Percentiles rank a stretch among this genome's conserved stretches.
Evolutionary conservation across 2,329 filamentous ascomycete genomes (phyloP).

Genomic region (Trichoderma gracile): DNA sequence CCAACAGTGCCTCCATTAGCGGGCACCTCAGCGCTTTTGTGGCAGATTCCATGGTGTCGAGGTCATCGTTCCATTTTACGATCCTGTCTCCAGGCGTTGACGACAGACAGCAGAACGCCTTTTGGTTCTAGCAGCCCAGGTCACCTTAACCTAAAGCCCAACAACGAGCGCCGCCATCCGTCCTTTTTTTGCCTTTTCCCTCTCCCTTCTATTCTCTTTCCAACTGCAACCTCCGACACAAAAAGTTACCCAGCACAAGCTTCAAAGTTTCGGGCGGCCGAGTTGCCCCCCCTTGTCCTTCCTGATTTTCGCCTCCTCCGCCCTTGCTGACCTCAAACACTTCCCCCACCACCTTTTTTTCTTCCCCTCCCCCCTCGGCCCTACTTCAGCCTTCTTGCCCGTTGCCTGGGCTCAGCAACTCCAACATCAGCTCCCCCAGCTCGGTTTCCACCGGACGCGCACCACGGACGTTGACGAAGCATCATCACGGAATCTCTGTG

Average conservation of each 20-base stretch:
- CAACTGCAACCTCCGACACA: neutral
- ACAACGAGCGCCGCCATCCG: neutral
- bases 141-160: neutral
- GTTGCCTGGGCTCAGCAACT: constrained; percentile 17
- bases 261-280: constrained; percentile 24
- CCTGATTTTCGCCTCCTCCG: constrained; percentile 31
- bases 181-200: neutral
- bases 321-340: constrained; percentile 27
- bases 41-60: no score
- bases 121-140: no score
- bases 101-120: no score
- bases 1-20: neutral
- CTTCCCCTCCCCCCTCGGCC: constrained; percentile 24
- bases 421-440: constrained; percentile 5
- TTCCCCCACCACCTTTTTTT: constrained; percentile 22
- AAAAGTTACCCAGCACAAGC: constrained; percentile 19
- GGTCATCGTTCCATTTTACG: constrained; percentile 10
- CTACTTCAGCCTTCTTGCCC: constrained; percentile 25
- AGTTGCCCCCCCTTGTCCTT: constrained; percentile 26
- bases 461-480: neutral
- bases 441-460: no score
- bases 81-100: no score
- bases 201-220: neutral
- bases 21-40: no score
- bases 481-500: neutral